Evolutionary conservation across 2,329 filamentous ascomycete genomes (phyloP).

Genomic region (Aspergillus sp.): DNA sequence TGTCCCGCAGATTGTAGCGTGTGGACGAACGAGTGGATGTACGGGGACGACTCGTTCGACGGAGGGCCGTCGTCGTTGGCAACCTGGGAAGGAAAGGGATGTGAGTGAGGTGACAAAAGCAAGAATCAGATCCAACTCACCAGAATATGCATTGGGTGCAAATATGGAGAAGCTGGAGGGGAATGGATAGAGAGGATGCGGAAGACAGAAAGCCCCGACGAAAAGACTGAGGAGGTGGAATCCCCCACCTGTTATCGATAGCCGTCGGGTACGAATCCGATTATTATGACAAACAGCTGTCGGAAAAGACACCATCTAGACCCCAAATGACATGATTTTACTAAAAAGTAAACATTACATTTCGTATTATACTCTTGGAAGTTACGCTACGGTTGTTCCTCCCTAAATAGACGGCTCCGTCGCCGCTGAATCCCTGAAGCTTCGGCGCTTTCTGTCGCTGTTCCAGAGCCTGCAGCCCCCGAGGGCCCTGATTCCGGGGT

Average conservation of each 20-base stretch:
- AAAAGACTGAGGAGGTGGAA: slow-evolving; percentile 7
- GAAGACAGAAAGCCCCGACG: slow-evolving; percentile 13
- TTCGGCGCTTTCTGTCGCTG: slow-evolving; percentile 45
- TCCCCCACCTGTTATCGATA: slow-evolving; percentile 24
- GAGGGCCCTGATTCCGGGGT: slow-evolving; percentile 21
- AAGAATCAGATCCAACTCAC: slow-evolving; percentile 34
- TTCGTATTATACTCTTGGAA: not conserved
- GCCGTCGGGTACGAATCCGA: slow-evolving; percentile 7
- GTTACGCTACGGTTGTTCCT: slow-evolving; percentile 8
- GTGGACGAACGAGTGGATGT: slow-evolving; percentile 72
- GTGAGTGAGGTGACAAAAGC: slow-evolving; percentile 5
- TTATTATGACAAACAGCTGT: not conserved
- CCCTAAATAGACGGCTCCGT: slow-evolving; percentile 27
- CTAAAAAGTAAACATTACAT: not conserved
- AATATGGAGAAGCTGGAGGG: slow-evolving; percentile 1
- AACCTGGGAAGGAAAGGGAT: slow-evolving; percentile 31
- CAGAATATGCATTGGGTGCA: slow-evolving; percentile 50
- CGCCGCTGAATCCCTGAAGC: slow-evolving; percentile 33
- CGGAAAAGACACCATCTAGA: not conserved
- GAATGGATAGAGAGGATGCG: slow-evolving; percentile 2
- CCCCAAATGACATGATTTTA: not conserved
- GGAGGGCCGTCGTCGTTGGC: slow-evolving; percentile 79
- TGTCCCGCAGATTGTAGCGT: slow-evolving; percentile 74
- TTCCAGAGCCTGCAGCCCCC: slow-evolving; percentile 55
- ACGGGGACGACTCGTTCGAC: slow-evolving; percentile 74